phyloP scores from a whole-genome alignment of 345 rosid species.

The Euphorbia peplus region DNA sequence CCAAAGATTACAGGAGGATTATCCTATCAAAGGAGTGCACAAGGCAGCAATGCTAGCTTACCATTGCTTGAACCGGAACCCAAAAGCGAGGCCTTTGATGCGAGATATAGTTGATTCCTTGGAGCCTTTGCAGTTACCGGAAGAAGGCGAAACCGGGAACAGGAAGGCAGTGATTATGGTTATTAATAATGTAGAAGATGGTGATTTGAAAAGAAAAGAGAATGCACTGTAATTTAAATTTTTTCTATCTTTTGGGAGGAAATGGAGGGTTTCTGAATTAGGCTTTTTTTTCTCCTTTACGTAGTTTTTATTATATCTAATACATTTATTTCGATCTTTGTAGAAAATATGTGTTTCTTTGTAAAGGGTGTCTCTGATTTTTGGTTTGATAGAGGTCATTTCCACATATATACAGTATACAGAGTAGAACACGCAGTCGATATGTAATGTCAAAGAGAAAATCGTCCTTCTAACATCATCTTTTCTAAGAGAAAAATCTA shows the following conservation, averaged over 20 bases:
- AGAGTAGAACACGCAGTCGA: too few relatives aligned
- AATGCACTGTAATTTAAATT: slow-evolving; percentile 19
- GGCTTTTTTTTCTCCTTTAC: too few relatives aligned
- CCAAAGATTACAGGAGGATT: slow-evolving; percentile 67
- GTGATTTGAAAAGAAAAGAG: slow-evolving; percentile 34
- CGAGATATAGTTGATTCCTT: slow-evolving; percentile 87
- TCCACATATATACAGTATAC: too few relatives aligned
- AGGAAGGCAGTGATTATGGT: slow-evolving; percentile 38
- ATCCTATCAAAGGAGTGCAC: slow-evolving; percentile 69
- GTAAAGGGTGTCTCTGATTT: too few relatives aligned
- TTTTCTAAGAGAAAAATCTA: too few relatives aligned
- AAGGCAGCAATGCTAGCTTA: slow-evolving; percentile 96
- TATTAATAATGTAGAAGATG: slow-evolving; percentile 41
- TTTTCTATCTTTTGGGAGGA: background rate
- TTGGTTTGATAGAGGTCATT: too few relatives aligned
- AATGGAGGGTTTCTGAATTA: too few relatives aligned
- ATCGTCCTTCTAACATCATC: too few relatives aligned
- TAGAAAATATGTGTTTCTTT: too few relatives aligned
- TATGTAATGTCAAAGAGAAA: too few relatives aligned
- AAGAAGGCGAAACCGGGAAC: slow-evolving; percentile 36
- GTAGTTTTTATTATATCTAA: too few relatives aligned
- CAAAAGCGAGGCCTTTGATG: slow-evolving; percentile 98
- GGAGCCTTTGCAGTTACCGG: slow-evolving; percentile 78
- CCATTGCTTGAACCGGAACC: slow-evolving; percentile 89
- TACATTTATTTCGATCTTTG: too few relatives aligned